Evolutionary conservation across 176 grass and related monocot genomes (phyloP).

Genomic region (Neostapfia colusana): DNA sequence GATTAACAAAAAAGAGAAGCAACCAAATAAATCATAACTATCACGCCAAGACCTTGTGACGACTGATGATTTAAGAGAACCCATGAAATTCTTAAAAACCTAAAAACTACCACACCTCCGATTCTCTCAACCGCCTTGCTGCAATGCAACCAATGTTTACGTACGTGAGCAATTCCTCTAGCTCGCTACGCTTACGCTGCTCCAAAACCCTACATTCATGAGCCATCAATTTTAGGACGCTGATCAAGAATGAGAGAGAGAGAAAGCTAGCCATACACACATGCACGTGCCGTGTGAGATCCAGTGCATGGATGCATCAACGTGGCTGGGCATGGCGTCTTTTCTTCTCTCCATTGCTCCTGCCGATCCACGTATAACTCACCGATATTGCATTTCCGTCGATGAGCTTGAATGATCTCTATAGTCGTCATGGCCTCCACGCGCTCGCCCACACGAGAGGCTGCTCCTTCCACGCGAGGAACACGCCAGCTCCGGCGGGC

Average conservation of each 20-base stretch:
- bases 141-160: slow-evolving; percentile 39
- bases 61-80: slow-evolving; percentile 36
- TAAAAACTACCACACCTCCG: slow-evolving; percentile 41
- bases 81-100: slow-evolving; percentile 38
- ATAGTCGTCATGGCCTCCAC: slow-evolving; percentile 74
- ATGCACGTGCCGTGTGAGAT: slow-evolving; percentile 1
- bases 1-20: neutral
- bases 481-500: slow-evolving; percentile 55
- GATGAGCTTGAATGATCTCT: neutral
- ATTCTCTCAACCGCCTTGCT: neutral
- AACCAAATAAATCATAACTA: slow-evolving; percentile 42
- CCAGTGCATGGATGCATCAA: slow-evolving; percentile 36
- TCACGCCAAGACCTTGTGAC: slow-evolving; percentile 49
- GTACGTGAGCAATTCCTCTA: slow-evolving; percentile 23
- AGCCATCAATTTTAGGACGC: slow-evolving; percentile 34
- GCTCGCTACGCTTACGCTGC: slow-evolving; percentile 35
- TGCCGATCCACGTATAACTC: slow-evolving; percentile 6
- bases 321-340: neutral
- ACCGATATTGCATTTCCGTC: neutral
- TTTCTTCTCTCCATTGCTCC: neutral
- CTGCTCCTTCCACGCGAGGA: slow-evolving; percentile 96
- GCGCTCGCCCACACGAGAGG: slow-evolving; percentile 94
- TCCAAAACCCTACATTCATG: slow-evolving; percentile 54
- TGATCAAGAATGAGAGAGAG: slow-evolving; percentile 1
- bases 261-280: no score